These are phyloP conservation scores for Colletotrichum sp. DNA, from an alignment of 2,329 filamentous ascomycete genomes.

Conservation along the genomic window DNA sequence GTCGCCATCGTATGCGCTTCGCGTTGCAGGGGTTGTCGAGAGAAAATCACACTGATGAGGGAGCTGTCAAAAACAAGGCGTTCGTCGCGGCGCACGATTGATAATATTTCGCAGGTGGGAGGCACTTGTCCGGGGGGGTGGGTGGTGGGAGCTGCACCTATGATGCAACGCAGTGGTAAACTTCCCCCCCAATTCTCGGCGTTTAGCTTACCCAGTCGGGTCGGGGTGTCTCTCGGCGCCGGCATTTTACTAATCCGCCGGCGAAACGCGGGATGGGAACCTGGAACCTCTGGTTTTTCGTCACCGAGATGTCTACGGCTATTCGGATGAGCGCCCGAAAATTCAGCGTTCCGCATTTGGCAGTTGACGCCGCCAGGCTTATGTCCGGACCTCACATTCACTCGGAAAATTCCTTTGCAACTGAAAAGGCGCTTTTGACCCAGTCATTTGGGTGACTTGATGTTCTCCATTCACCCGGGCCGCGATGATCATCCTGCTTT, in stretches of 20 bases:
- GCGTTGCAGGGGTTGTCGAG: neutral
- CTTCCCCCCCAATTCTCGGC: conserved; percentile 1
- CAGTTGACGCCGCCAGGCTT: neutral
- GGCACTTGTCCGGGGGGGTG: neutral
- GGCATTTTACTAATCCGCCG: conserved; percentile 20
- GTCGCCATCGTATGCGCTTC: conserved; percentile 21
- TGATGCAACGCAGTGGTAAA: conserved; percentile 18
- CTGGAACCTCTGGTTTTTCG: neutral
- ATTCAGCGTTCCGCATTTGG: neutral
- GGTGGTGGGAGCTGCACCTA: neutral
- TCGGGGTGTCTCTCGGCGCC: neutral
- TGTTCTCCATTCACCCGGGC: neutral
- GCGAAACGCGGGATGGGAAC: neutral
- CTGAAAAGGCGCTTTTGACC: neutral
- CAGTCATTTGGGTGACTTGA: neutral
- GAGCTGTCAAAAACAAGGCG: neutral
- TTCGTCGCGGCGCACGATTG: neutral
- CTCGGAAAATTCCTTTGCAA: neutral
- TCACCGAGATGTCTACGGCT: neutral
- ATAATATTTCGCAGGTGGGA: conserved; percentile 13
- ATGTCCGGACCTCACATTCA: neutral
- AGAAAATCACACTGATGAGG: neutral
- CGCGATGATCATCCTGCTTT: neutral
- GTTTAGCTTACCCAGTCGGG: neutral
- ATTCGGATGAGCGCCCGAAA: neutral